Evolutionary conservation across 768 basidiomycete genomes (phyloP).

Genomic region (Russula ochroleuca): DNA sequence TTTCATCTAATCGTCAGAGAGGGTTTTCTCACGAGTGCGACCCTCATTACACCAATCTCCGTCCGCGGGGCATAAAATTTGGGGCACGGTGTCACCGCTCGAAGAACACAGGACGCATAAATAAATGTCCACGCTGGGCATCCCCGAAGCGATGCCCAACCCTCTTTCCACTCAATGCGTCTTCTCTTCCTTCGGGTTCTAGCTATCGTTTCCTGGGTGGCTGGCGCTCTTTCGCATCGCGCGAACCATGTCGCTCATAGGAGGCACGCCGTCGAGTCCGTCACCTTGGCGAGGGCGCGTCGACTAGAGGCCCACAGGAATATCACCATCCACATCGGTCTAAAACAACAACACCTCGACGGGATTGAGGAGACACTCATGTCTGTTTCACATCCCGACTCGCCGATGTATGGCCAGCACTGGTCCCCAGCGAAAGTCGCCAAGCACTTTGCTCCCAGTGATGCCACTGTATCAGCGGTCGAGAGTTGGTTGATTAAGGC

Average conservation of each 20-base stretch:
- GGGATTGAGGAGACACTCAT: conserved; percentile 41
- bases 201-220: conserved; percentile 27
- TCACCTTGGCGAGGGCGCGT: conserved; percentile 35
- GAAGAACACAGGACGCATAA: background rate
- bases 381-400: conserved; percentile 43
- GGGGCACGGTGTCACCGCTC: background rate
- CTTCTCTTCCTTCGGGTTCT: conserved; percentile 14
- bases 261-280: conserved; percentile 36
- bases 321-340: conserved; percentile 45
- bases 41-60: no score
- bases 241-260: conserved; percentile 37
- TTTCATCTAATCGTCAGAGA: no score
- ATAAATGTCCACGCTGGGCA: background rate
- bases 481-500: conserved; percentile 39
- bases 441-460: conserved; percentile 42
- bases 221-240: conserved; percentile 24
- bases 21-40: no score
- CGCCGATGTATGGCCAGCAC: conserved; percentile 45
- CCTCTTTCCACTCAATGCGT: conserved; percentile 7
- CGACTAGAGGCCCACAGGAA: conserved; percentile 34
- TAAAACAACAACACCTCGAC: conserved; percentile 42
- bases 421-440: conserved; percentile 41
- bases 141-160: background rate
- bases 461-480: conserved; percentile 38
- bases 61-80: no score